These are phyloP conservation scores for Ceratonia siliqua DNA, from an alignment of 306 rosid genomes.

Conservation along the genomic window DNA sequence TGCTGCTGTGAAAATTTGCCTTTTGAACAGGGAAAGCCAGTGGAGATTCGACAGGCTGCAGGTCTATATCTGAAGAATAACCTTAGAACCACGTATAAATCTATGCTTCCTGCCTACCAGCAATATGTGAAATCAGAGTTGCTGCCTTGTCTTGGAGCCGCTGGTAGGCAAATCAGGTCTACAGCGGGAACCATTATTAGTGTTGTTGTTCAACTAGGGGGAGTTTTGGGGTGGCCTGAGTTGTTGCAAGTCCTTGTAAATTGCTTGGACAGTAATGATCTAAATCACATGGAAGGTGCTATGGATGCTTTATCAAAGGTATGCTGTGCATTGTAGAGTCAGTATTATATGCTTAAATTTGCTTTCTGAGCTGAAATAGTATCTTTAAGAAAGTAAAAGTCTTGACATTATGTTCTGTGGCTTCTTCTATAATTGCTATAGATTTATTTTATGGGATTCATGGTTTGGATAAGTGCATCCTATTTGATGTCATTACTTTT, in stretches of 20 bases:
- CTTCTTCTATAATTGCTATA: background rate
- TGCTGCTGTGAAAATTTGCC: conserved; percentile 30
- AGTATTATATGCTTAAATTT: conserved; percentile 7
- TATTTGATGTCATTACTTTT: background rate
- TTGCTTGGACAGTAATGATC: conserved; percentile 87
- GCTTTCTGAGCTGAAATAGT: conserved; percentile 15
- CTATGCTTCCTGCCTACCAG: conserved; percentile 74
- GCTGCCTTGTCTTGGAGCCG: conserved; percentile 93
- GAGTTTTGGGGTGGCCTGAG: conserved; percentile 89
- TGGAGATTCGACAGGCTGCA: conserved; percentile 97
- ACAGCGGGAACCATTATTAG: conserved; percentile 86
- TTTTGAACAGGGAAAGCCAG: conserved; percentile 68
- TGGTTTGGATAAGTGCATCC: background rate
- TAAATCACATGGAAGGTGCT: conserved; percentile 98
- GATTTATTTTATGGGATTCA: background rate
- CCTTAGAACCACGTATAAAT: conserved; percentile 60
- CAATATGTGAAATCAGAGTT: conserved; percentile 88
- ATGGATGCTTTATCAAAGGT: conserved; percentile 99
- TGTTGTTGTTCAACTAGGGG: conserved; percentile 82
- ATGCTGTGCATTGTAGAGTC: conserved; percentile 18
- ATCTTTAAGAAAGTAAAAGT: conserved; percentile 6
- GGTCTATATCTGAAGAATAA: conserved; percentile 89
- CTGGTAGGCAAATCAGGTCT: conserved; percentile 86
- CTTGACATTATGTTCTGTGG: conserved; percentile 4
- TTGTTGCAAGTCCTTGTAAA: conserved; percentile 86